A percentile compares a stretch with the other conserved stretches of the same genome.
Conservation (phyloP, 257 asterid species). For the Solanum chiquidenum region DNA sequence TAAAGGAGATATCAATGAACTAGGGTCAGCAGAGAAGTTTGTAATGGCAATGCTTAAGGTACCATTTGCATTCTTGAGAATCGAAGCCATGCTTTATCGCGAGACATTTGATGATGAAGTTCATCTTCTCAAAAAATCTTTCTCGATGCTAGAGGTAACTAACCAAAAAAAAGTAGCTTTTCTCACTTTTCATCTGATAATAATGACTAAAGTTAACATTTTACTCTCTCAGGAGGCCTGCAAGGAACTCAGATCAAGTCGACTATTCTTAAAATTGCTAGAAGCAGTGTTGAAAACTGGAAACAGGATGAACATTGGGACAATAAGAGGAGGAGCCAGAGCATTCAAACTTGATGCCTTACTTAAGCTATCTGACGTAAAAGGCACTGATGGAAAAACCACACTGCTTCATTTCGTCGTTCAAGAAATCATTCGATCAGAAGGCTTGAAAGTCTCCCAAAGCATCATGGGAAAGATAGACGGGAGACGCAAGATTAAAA, state of each 20-base stretch:
- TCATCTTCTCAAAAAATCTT: constrained; percentile 70
- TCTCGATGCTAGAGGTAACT: constrained; percentile 79
- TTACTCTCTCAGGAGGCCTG: constrained; percentile 62
- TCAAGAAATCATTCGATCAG: constrained; percentile 78
- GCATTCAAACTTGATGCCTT: constrained; percentile 94
- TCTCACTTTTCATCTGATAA: not conserved
- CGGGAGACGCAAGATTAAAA: constrained; percentile 23
- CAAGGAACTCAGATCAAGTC: constrained; percentile 81
- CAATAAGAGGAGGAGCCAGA: constrained; percentile 86
- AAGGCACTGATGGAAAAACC: constrained; percentile 89
- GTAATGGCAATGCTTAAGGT: constrained; percentile 65
- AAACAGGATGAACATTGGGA: constrained; percentile 88
- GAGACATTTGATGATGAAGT: constrained; percentile 88
- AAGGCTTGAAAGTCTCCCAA: constrained; percentile 72
- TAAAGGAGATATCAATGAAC: constrained; percentile 56
- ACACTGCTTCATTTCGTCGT: constrained; percentile 94
- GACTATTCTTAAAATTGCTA: constrained; percentile 79
- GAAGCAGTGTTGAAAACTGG: constrained; percentile 96
- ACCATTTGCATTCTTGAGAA: constrained; percentile 67
- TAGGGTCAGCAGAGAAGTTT: constrained; percentile 83
- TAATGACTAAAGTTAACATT: not conserved
- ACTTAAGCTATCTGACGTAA: constrained; percentile 83
- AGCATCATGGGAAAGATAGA: constrained; percentile 94
- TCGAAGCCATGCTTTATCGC: constrained; percentile 81
- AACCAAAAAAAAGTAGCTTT: not conserved